Base-by-base conservation (phyloP, 495 filamentous ascomycete species). In the Xanthoparmelia taractica region DNA sequence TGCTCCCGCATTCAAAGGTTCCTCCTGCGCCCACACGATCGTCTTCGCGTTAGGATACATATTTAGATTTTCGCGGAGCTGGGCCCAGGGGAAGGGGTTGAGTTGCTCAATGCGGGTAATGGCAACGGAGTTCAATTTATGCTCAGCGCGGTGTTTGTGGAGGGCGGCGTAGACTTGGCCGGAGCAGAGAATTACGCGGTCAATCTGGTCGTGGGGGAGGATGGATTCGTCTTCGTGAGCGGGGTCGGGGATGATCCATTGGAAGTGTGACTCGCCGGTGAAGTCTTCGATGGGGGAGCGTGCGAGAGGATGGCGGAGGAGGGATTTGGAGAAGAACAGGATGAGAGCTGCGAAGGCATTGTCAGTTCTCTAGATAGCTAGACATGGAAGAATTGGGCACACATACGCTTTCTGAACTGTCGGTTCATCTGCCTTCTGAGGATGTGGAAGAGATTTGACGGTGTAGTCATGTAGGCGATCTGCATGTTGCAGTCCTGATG, bases 401-500 rank as follows among this genome's bases (percentile, higher is more conserved):
- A 84, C 89, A 81, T 85, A 94, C 90, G 94, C 79, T 98, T 98
- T 74, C 94, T 85, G 87, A 98, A 98, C 77, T 98, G 94, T 63
- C 94, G 82, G 82, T 97, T 92, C 85, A 98, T 96, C 80, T 98
- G 94, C 75, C 94, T 83, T 74, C 94, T 87, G 63, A 98, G 82
- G 68, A 96, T 86, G 79, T 98, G 94, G 87, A 98, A 98, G 72
- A 93, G 72, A 78, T 98, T 98, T 62, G 94, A 78, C 41, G 94
- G 94, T 27, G 82, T 86, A 31, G 92, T 98, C 87, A 93, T 90
- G 82, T 89, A 95, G 63, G 84, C 90, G 74, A 98, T 87, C 80
- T 98, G 94, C 91, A 98, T 96, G 78, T 98, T 98, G 82, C 89
- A 95, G 78, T 98, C 94, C 78, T 98, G 94, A 80, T 98, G 94